These are phyloP conservation scores for Panicum virgatum DNA, from an alignment of 202 grass and related monocot genomes.

Conservation along the genomic window DNA sequence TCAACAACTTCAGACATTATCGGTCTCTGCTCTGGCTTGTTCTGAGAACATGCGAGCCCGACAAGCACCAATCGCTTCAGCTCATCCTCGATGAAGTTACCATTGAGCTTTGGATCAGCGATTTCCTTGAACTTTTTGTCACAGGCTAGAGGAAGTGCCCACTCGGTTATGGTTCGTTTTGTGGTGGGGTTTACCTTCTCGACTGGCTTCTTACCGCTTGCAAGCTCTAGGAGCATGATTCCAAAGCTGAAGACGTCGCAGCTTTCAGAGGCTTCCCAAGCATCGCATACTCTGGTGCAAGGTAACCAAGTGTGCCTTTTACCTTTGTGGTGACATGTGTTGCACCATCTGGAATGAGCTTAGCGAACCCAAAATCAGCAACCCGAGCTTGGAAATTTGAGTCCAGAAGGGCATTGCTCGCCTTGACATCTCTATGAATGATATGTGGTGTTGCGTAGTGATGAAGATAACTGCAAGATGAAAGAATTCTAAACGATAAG, in stretches of 20 bases:
- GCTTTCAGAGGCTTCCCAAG: constrained; percentile 81
- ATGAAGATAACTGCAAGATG: constrained; percentile 74
- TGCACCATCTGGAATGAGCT: constrained; percentile 81
- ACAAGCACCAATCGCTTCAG: constrained; percentile 80
- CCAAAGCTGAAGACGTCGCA: constrained; percentile 88
- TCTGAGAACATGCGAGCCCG: constrained; percentile 72
- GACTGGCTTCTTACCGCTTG: constrained; percentile 82
- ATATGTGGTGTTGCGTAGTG: constrained; percentile 65
- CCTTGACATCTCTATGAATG: constrained; percentile 91
- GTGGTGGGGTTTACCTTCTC: constrained; percentile 62
- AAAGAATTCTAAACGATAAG: constrained; percentile 12
- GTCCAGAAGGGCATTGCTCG: constrained; percentile 85
- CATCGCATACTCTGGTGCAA: constrained; percentile 85
- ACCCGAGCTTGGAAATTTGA: constrained; percentile 74
- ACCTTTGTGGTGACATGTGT: constrained; percentile 82
- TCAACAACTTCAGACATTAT: constrained; percentile 76
- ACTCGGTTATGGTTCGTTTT: constrained; percentile 60
- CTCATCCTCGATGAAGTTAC: constrained; percentile 56
- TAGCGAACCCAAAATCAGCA: constrained; percentile 91
- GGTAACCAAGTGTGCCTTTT: constrained; percentile 83
- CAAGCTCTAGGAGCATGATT: constrained; percentile 79
- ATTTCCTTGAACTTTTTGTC: constrained; percentile 75
- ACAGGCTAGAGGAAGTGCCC: constrained; percentile 75
- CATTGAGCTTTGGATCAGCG: constrained; percentile 73
- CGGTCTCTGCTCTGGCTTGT: constrained; percentile 66